Percentiles rank a stretch among this genome's conserved stretches.
Evolutionary conservation across 2,329 filamentous ascomycete genomes (phyloP).

Genomic region (Fusarium sp.): DNA sequence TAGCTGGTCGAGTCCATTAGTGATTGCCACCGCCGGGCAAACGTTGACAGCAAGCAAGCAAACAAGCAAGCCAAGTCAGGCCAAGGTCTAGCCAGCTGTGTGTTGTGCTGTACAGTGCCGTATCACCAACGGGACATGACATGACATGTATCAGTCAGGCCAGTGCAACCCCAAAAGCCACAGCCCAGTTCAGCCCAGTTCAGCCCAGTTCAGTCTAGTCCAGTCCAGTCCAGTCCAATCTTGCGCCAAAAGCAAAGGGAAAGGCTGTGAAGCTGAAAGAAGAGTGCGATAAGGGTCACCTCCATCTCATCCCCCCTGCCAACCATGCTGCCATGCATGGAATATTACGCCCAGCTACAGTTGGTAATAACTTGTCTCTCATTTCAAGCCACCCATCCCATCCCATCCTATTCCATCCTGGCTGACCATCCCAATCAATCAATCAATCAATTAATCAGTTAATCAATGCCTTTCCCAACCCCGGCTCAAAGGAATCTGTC

Average conservation of each 20-base stretch:
- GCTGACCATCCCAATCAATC: background rate
- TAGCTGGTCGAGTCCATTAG: too few relatives aligned
- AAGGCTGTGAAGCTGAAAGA: background rate
- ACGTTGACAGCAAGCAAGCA: background rate
- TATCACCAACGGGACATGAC: background rate
- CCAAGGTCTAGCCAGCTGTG: background rate
- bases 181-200: background rate
- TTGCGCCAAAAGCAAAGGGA: background rate
- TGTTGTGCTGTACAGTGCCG: background rate
- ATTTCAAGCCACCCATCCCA: background rate
- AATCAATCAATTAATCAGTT: background rate
- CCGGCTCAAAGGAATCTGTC: background rate
- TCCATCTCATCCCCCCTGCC: background rate
- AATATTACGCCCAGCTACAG: constrained; percentile 1
- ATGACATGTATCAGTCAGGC: background rate
- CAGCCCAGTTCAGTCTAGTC: too few relatives aligned
- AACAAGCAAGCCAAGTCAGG: background rate
- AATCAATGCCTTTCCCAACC: background rate
- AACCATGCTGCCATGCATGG: background rate
- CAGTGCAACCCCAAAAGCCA: background rate
- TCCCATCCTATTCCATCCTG: background rate
- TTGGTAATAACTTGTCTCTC: too few relatives aligned
- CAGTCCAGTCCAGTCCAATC: background rate
- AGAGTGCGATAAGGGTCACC: constrained; percentile 1
- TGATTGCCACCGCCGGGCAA: background rate